Conservation (phyloP, 208 protist species). For the Hexamita inflata region DNA sequence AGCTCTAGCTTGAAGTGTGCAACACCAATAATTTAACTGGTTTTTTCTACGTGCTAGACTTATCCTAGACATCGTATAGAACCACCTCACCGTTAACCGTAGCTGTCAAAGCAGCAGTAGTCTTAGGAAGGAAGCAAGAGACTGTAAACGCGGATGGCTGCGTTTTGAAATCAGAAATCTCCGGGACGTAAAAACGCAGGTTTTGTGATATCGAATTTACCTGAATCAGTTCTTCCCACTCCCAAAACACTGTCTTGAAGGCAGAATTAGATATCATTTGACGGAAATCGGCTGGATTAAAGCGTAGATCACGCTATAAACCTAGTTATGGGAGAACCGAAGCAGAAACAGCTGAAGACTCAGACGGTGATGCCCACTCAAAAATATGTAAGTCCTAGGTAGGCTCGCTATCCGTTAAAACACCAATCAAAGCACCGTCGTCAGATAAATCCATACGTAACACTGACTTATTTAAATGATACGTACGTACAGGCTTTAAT, state of each 20-base stretch:
- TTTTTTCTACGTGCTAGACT: background rate
- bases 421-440: constrained; percentile 9
- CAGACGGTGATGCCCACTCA: constrained; percentile 6
- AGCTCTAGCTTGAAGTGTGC: no score
- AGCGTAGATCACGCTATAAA: constrained; percentile 11
- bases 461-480: background rate
- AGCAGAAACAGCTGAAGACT: background rate
- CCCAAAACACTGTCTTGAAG: constrained; percentile 16
- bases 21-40: background rate
- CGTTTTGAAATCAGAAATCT: constrained; percentile 8
- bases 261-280: constrained; percentile 21
- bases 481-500: constrained; percentile 3
- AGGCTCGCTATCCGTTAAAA: background rate
- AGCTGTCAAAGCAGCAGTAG: constrained; percentile 15
- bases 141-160: constrained; percentile 19
- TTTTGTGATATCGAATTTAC: background rate
- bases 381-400: background rate
- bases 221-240: background rate
- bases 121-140: constrained; percentile 11
- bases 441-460: constrained; percentile 12
- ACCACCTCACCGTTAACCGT: constrained; percentile 20
- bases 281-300: constrained; percentile 25
- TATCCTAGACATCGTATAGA: constrained; percentile 17
- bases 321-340: background rate
- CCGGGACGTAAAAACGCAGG: background rate